Conservation (phyloP, 2,329 filamentous ascomycete genomes). For the Xylariaceae sp. region DNA sequence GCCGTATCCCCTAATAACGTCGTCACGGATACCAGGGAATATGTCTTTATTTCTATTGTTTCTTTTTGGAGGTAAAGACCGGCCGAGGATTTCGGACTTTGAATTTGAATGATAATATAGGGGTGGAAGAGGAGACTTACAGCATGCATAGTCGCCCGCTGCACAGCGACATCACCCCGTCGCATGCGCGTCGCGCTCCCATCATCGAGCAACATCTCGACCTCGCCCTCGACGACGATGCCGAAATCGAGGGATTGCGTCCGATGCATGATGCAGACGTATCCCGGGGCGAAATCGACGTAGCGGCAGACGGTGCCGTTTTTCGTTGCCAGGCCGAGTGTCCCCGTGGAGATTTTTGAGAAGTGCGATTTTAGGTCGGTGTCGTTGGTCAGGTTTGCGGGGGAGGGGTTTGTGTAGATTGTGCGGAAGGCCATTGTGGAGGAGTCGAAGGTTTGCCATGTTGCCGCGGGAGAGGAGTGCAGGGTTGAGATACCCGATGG, state of each 20-base stretch:
- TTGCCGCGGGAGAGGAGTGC: slow-evolving; percentile 16
- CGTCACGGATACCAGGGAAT: background rate
- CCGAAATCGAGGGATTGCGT: slow-evolving; percentile 52
- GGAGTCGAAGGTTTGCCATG: slow-evolving; percentile 31
- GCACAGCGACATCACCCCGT: slow-evolving; percentile 50
- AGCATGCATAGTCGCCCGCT: slow-evolving; percentile 51
- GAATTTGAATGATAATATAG: background rate
- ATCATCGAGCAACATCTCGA: slow-evolving; percentile 49
- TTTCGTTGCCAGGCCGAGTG: slow-evolving; percentile 35
- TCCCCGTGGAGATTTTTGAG: slow-evolving; percentile 33
- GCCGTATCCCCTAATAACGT: background rate
- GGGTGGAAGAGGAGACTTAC: slow-evolving; percentile 27
- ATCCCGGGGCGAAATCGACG: slow-evolving; percentile 44
- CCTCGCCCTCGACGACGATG: slow-evolving; percentile 48
- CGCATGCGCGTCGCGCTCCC: slow-evolving; percentile 43
- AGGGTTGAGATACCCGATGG: background rate
- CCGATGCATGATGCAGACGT: slow-evolving; percentile 44
- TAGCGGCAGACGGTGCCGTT: slow-evolving; percentile 37
- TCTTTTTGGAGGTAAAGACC: too few species aligned
- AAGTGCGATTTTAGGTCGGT: slow-evolving; percentile 38
- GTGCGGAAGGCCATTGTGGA: slow-evolving; percentile 36
- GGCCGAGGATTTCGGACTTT: too few species aligned
- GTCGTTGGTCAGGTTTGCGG: slow-evolving; percentile 37
- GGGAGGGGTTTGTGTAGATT: slow-evolving; percentile 40
- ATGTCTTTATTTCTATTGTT: background rate